Conservation (phyloP, 139 green algal species). For the Chlorella sp. region DNA sequence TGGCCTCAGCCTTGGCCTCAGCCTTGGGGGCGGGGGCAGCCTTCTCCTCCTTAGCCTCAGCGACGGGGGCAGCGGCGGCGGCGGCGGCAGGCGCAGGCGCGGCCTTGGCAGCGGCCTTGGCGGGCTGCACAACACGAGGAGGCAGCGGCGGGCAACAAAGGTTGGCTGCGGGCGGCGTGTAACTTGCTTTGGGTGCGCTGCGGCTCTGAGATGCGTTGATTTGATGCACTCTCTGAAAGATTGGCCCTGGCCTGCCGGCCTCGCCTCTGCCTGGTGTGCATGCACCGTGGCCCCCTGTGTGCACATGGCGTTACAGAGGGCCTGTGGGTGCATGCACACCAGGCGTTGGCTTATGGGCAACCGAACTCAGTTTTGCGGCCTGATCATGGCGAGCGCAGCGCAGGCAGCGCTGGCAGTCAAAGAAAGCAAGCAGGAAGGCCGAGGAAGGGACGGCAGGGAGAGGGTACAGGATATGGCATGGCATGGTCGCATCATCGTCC, state of each 20-base stretch:
- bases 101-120: background rate
- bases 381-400: no score
- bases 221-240: no score
- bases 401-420: background rate
- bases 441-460: background rate
- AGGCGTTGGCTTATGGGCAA: background rate
- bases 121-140: slow-evolving; percentile 33
- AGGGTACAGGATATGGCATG: background rate
- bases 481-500: background rate
- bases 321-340: slow-evolving; percentile 25
- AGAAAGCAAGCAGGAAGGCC: background rate
- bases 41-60: slow-evolving; percentile 23
- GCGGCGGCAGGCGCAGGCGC: slow-evolving; percentile 33
- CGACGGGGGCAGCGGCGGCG: slow-evolving; percentile 9
- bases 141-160: no score
- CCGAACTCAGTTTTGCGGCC: background rate
- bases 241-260: no score
- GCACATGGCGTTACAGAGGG: slow-evolving; percentile 33
- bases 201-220: no score
- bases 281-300: slow-evolving; percentile 17
- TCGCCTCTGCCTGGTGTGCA: background rate
- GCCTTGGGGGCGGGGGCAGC: background rate
- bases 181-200: no score
- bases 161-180: no score
- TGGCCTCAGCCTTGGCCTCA: slow-evolving; percentile 37